Evolutionary conservation across 1,139 yeast species (phyloP), one percentile per base, ranked within the genome.

Genomic region (Nakaseomyces uthaithaninus): DNA sequence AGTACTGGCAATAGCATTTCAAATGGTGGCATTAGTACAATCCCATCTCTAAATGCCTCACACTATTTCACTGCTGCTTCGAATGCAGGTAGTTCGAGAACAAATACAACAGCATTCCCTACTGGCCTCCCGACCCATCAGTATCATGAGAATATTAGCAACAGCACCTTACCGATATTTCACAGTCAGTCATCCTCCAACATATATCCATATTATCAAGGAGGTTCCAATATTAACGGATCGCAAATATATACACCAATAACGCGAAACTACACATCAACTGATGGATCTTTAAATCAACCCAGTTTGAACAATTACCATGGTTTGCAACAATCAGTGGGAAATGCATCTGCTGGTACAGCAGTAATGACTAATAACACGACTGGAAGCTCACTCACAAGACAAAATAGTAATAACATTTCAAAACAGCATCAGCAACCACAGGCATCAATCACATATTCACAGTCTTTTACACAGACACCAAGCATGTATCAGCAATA

Each of bases 401-500:
- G 22, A 17, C 33, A 17, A 11, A 28, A 22, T 12, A 28, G 33
- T 28, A 28, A 17, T 17, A 28, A 28, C 18, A 17, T 17, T 6
- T 10, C 22, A 16, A 20, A 28, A 28, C 33, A 28, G 33, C 33
- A 28, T 28, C 33, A 28, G 18, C 9, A 20, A 28, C 20, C 20
- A 17, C 33, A 7, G 9, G 33, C 33, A 28, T 28, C 33, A 8
- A 16, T 16, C 33, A 17, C 33, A 28, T 28, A 28, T 28, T 28
- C 33, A 9, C 33, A 28, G 20, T 28, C 33, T 6, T 28, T 18
- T 28, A 28, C 33, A 6, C 33, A 28, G 14, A 7, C 33, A 7
- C 33, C 23, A 28, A 28, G 33, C 33, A 28, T 28, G 33, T 28
- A 28, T 17, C 33, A 28, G 22, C 35, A 31, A 31, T 31, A 31